Base-by-base conservation (phyloP, 208 protist species). In the Leishmania lainsoni region DNA sequence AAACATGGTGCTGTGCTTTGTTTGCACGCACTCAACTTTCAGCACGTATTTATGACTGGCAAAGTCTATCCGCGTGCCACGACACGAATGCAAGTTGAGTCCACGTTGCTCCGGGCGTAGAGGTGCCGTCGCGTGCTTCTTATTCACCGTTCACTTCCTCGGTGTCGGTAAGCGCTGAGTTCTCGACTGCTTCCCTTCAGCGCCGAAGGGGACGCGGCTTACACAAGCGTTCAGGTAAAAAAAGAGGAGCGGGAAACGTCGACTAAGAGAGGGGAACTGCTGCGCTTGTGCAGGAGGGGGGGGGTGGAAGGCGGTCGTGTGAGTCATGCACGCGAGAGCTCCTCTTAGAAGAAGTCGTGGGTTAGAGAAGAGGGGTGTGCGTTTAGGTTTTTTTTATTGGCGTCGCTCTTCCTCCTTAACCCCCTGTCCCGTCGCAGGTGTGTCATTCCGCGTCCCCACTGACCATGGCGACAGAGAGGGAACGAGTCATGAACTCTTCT, bases 1-100 rank as follows among this genome's bases (percentile, higher is more conserved):
- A 29, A 84, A n/a, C 84, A 88, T 88, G 2, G 20, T 16, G 29
- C 3, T 32, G 5, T 0, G 52, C n/a, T 26, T 20, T 5, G 26
- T 3, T 6, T 6, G 6, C 69, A 54, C 6, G 12, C 10, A 3
- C n/a, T 54, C 8, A 4, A 12, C 8, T 6, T 17, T 5, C 29
- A 69, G 48, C 16, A 58, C 3, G 14, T 42, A 14, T 22, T 8
- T 39, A 35, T 26, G 32, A 0, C 65, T 39, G 65, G 2, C 2
- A 70, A 39, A 22, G 35, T 20, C 10, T 20, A 12, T 6, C 35
- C 26, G 6, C 26, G 6, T 2, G 1, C 35, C 35, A 39, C 35
- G 35, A 39, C 35, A 1, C 2, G 35, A 39, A 39, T 39, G 42
- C 6, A 20, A 70, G 20, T 6, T 26, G 45, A 39, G 65, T 6